Percentiles rank a stretch among this genome's conserved stretches.
phyloP scores from a whole-genome alignment of 73 alveolate species.

The Vitrella brassicaformis region DNA sequence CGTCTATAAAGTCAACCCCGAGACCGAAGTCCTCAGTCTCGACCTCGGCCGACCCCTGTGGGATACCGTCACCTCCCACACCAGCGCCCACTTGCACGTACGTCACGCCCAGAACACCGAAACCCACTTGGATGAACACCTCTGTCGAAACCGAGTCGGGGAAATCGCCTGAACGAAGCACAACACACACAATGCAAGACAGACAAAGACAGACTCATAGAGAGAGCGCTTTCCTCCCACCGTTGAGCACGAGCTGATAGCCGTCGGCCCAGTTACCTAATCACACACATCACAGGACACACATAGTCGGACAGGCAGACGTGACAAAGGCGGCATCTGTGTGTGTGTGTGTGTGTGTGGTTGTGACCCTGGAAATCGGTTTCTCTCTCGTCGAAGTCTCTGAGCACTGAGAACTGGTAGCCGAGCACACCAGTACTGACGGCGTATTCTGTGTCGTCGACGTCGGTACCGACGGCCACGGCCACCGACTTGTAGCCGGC shows the following conservation, averaged over 20 bases:
- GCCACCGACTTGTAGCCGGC: background rate
- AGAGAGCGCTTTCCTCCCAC: too few species aligned
- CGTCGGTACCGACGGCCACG: background rate
- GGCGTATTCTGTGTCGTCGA: background rate
- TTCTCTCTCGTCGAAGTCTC: background rate
- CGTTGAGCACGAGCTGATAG: background rate
- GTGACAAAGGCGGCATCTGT: too few species aligned
- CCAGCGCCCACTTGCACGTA: background rate
- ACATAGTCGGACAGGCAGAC: too few species aligned
- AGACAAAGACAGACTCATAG: too few species aligned
- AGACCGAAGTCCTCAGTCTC: background rate
- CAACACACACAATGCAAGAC: too few species aligned
- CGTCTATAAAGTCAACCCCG: background rate
- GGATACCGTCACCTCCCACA: background rate
- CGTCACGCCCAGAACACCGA: background rate
- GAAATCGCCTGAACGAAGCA: too few species aligned
- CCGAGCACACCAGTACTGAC: background rate
- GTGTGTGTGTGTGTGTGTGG: too few species aligned
- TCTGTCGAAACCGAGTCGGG: background rate
- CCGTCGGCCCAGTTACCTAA: background rate
- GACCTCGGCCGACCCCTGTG: background rate
- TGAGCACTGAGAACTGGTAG: background rate
- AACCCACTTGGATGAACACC: background rate
- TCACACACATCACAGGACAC: too few species aligned
- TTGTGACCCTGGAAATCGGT: background rate